Evolutionary conservation across 768 basidiomycete genomes (phyloP).

Genomic region (Atractiella rhizophila): DNA sequence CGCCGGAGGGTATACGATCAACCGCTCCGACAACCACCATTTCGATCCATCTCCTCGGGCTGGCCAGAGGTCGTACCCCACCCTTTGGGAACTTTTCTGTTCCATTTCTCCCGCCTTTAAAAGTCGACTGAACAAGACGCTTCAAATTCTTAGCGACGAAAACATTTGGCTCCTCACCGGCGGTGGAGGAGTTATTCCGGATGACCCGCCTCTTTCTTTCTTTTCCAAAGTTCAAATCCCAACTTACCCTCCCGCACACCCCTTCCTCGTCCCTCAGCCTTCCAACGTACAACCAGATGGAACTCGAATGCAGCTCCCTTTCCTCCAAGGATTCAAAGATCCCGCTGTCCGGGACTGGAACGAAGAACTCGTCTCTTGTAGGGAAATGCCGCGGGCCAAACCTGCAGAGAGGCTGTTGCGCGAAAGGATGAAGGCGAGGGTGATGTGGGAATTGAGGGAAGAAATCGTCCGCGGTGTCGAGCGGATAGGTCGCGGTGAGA

Average conservation of each 20-base stretch:
- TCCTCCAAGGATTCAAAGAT: slow-evolving; percentile 21
- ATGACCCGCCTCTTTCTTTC: slow-evolving; percentile 9
- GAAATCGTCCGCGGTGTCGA: slow-evolving; percentile 23
- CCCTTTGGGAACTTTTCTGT: no score
- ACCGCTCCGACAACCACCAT: slow-evolving; percentile 19
- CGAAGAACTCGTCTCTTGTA: slow-evolving; percentile 25
- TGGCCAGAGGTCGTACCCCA: slow-evolving; percentile 6
- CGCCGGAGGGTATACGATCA: slow-evolving; percentile 25
- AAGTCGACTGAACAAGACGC: slow-evolving; percentile 23
- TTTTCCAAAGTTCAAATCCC: slow-evolving; percentile 23
- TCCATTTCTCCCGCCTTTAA: slow-evolving; percentile 24
- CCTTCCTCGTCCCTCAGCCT: slow-evolving; percentile 22
- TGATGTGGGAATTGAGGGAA: slow-evolving; percentile 23
- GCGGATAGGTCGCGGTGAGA: slow-evolving; percentile 23
- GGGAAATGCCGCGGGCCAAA: slow-evolving; percentile 21
- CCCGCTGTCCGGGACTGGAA: slow-evolving; percentile 27
- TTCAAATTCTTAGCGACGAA: slow-evolving; percentile 15
- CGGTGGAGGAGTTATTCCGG: slow-evolving; percentile 6
- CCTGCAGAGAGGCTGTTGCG: slow-evolving; percentile 23
- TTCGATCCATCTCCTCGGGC: slow-evolving; percentile 25
- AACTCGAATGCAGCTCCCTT: slow-evolving; percentile 24
- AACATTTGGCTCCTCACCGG: slow-evolving; percentile 10
- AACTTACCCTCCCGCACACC: slow-evolving; percentile 23
- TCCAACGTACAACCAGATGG: slow-evolving; percentile 21
- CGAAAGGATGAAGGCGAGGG: slow-evolving; percentile 23